Base-by-base conservation (phyloP, 768 basidiomycete genomes). In the Termitomyces heimii region DNA sequence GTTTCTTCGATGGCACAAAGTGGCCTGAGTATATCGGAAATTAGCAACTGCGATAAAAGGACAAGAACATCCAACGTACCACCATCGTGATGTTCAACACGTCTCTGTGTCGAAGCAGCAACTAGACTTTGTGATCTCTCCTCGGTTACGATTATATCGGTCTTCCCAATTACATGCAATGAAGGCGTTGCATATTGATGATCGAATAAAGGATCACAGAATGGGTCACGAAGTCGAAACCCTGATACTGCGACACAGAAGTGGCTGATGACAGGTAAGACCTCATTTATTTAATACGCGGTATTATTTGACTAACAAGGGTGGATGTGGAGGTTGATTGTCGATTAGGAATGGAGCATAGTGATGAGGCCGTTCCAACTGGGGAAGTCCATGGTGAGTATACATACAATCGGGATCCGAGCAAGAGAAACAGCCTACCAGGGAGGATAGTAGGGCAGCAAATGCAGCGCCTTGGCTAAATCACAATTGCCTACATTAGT, bases 221-320 rank as follows among this genome's bases (percentile, higher is more conserved):
- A 66, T 26, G 82, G 75, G 55, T 76, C 79, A 32, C 64, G 76
- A 67, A 67, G 77, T 56, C 77, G 76, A 73, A 91, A 93, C 0
- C 91, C 92, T 10, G 88, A 82, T 1, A 88, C 82, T n/a, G 85
- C 71, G 26, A 93, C 73, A 60, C 89, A 91, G 62, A 92, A 92
- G 65, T 83, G 67, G 53, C 88, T 91, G 26, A 47, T 42, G 18
- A 26, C 28, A 53, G 42, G 29, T 47, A 42, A 61, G 43, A 39
- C 53, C 49, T 44, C 28, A 51, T 45, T 40, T 31, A 45, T 43
- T n/a, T n/a, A 24, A 28, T 53, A n/a, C 29, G 59, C 28, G 28
- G 3, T n/a, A 39, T 22, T 43, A 20, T 4, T 42, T 22, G 20
- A 48, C 82, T 58, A 65, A 90, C 89, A 92, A 74, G 0, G 88